A percentile compares a stretch with the other conserved stretches of the same genome.
Evolutionary conservation across 345 rosid species (phyloP).

Genomic region (Limnanthes douglasii): DNA sequence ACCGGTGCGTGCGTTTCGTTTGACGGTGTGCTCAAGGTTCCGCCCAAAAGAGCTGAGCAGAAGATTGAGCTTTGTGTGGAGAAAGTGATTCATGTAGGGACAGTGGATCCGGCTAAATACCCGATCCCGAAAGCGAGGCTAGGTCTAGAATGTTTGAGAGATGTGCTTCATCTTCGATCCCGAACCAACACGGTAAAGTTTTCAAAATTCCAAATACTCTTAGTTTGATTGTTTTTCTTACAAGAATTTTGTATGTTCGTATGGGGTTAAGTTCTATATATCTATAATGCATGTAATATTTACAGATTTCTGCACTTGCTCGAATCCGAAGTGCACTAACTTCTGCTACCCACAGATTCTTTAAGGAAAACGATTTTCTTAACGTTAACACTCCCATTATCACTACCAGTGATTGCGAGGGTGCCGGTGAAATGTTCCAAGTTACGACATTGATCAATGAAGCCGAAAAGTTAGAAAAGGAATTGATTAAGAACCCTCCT

Average conservation of each 20-base stretch:
- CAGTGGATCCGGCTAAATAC: constrained; percentile 53
- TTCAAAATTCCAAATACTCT: no score
- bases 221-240: not conserved
- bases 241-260: no score
- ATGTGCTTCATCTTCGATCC: constrained; percentile 62
- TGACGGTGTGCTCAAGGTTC: constrained; percentile 56
- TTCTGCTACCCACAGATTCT: constrained; percentile 75
- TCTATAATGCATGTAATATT: no score
- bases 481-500: constrained; percentile 62
- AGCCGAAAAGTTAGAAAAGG: constrained; percentile 55
- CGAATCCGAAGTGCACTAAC: constrained; percentile 83
- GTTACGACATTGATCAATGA: constrained; percentile 67
- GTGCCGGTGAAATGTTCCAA: constrained; percentile 99
- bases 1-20: constrained; percentile 77
- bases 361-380: constrained; percentile 54
- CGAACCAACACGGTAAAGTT: constrained; percentile 61
- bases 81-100: constrained; percentile 42
- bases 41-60: constrained; percentile 74
- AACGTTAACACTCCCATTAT: constrained; percentile 79
- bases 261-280: no score
- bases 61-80: constrained; percentile 76
- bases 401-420: constrained; percentile 93
- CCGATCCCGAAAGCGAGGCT: constrained; percentile 81
- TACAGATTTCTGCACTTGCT: constrained; percentile 78
- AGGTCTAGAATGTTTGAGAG: constrained; percentile 70